Conservation (phyloP, 768 basidiomycete species). For the Thelephora ganbajun region DNA sequence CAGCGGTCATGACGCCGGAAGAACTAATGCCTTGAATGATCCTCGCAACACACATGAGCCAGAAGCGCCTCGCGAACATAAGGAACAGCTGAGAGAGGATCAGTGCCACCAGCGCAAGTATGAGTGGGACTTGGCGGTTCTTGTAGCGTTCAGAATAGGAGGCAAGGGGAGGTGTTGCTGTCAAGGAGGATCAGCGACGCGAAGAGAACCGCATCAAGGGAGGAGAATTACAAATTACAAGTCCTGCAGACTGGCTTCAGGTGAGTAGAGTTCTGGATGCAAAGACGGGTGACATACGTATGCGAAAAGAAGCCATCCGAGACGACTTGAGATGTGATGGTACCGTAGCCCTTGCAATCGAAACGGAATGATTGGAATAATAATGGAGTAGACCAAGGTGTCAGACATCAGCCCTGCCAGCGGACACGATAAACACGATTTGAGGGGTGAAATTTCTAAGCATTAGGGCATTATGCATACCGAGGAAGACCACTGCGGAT, state of each 20-base stretch:
- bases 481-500: background rate
- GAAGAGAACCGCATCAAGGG: too few relatives aligned
- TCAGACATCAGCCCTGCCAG: slow-evolving; percentile 19
- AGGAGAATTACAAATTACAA: too few relatives aligned
- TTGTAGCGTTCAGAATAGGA: slow-evolving; percentile 21
- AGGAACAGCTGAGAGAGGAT: slow-evolving; percentile 23
- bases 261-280: background rate
- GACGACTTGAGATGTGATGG: slow-evolving; percentile 18
- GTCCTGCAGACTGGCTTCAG: slow-evolving; percentile 19
- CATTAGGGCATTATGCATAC: slow-evolving; percentile 12
- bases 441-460: slow-evolving; percentile 8
- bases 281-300: slow-evolving; percentile 15
- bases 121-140: slow-evolving; percentile 17
- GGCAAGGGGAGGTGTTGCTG: slow-evolving; percentile 24
- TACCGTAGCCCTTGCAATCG: slow-evolving; percentile 22
- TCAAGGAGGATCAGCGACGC: too few relatives aligned
- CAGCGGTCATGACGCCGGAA: slow-evolving; percentile 24
- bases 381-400: slow-evolving; percentile 22
- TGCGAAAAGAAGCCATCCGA: slow-evolving; percentile 26
- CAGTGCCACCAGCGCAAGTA: slow-evolving; percentile 19
- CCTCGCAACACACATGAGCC: slow-evolving; percentile 25
- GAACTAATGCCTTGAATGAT: slow-evolving; percentile 25
- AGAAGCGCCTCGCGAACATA: slow-evolving; percentile 24
- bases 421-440: background rate
- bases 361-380: slow-evolving; percentile 26